Conservation (phyloP, 1,139 yeast species). For the Debaryomyces singareniensis region DNA sequence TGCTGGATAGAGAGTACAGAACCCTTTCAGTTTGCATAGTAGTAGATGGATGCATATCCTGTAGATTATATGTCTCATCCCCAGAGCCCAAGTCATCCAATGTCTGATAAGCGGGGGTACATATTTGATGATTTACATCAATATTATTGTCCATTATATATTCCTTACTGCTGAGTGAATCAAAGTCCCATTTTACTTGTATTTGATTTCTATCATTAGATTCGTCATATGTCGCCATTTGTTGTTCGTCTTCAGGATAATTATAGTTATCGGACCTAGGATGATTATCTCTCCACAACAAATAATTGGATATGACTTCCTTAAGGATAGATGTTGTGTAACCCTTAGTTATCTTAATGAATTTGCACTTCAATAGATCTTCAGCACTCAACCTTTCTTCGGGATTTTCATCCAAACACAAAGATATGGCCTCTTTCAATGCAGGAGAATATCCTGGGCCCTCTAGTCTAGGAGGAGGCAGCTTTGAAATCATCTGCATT, state of each 20-base stretch:
- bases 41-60: slow-evolving; percentile 7
- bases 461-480: slow-evolving; percentile 90
- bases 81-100: slow-evolving; percentile 28
- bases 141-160: slow-evolving; percentile 65
- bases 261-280: slow-evolving; percentile 45
- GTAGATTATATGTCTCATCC: slow-evolving; percentile 20
- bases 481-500: slow-evolving; percentile 86
- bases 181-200: slow-evolving; percentile 88
- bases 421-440: slow-evolving; percentile 83
- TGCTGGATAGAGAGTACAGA: neutral
- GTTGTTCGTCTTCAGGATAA: slow-evolving; percentile 28
- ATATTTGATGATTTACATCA: slow-evolving; percentile 30
- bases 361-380: slow-evolving; percentile 67
- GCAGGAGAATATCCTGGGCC: slow-evolving; percentile 75
- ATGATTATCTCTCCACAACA: slow-evolving; percentile 66
- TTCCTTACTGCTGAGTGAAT: slow-evolving; percentile 66
- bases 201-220: slow-evolving; percentile 19
- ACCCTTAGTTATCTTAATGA: slow-evolving; percentile 56
- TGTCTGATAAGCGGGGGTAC: slow-evolving; percentile 33
- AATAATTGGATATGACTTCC: slow-evolving; percentile 76
- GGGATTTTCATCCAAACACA: slow-evolving; percentile 91
- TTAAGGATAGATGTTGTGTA: slow-evolving; percentile 56
- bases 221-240: slow-evolving; percentile 8
- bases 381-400: slow-evolving; percentile 85
- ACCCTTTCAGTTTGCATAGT: slow-evolving; percentile 1